These are phyloP conservation scores for Chrysoporthe deuterocubensis DNA, from an alignment of 2,329 filamentous ascomycete species.

Conservation along the genomic window DNA sequence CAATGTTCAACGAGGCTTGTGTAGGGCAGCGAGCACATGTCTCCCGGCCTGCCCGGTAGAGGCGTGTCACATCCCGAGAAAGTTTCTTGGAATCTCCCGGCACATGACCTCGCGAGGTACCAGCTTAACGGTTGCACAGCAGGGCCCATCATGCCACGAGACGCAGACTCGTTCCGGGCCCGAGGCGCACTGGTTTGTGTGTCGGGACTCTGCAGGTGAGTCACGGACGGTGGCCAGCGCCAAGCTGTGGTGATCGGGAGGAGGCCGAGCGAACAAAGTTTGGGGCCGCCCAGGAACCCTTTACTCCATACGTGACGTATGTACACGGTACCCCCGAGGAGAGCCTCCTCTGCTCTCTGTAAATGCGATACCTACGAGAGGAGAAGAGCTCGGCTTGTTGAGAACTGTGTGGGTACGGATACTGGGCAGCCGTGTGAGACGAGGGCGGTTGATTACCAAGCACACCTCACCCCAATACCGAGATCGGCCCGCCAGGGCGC, in stretches of 20 bases:
- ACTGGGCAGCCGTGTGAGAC: not conserved
- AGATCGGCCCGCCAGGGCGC: conserved; percentile 8
- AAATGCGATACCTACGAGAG: not conserved
- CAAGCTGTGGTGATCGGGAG: not conserved
- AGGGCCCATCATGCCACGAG: not conserved
- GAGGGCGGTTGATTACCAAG: conserved; percentile 5
- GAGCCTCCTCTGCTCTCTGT: not conserved
- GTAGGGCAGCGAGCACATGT: too few relatives aligned
- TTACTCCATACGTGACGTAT: too few relatives aligned
- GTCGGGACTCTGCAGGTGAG: not conserved
- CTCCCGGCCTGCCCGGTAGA: not conserved
- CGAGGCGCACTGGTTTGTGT: not conserved
- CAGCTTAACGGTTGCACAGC: not conserved
- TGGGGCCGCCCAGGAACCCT: too few relatives aligned
- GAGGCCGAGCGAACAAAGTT: not conserved
- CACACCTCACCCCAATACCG: not conserved
- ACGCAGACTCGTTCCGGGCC: conserved; percentile 3
- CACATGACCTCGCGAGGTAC: not conserved
- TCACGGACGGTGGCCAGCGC: not conserved
- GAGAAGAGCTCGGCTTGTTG: not conserved
- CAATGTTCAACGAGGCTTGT: too few relatives aligned
- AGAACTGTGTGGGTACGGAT: too few relatives aligned
- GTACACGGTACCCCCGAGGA: too few relatives aligned
- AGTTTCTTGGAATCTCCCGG: not conserved
- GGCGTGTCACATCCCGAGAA: not conserved